These are phyloP conservation scores for Trichoderma sp. DNA, from an alignment of 2,329 filamentous ascomycete genomes.

Conservation along the genomic window DNA sequence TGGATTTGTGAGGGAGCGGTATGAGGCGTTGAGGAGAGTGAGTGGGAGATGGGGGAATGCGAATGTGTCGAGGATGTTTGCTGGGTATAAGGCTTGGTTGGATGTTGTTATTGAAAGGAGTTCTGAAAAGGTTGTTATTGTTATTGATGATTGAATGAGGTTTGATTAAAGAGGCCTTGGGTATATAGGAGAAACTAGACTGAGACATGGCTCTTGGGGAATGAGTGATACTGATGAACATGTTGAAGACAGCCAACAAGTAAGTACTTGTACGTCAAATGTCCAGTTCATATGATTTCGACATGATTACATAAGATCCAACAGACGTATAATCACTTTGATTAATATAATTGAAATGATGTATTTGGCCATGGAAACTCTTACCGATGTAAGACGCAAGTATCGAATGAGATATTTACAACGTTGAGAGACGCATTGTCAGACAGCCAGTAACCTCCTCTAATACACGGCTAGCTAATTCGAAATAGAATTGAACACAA, in stretches of 20 bases:
- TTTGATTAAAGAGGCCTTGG: too few species aligned
- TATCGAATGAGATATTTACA: background rate
- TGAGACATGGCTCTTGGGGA: background rate
- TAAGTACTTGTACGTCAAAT: too few species aligned
- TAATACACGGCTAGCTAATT: background rate
- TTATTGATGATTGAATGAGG: background rate
- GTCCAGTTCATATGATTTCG: too few species aligned
- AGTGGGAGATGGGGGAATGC: constrained; percentile 3
- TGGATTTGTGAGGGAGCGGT: constrained; percentile 14
- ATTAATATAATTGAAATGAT: too few species aligned
- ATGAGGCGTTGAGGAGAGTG: constrained; percentile 9
- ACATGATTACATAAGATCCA: too few species aligned
- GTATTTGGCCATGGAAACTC: too few species aligned
- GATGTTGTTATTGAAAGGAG: constrained; percentile 1
- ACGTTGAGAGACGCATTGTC: background rate
- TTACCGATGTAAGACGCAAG: background rate
- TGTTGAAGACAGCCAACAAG: background rate
- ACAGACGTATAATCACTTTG: too few species aligned
- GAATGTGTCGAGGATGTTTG: constrained; percentile 11
- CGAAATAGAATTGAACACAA: background rate
- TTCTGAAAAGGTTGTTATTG: too few species aligned
- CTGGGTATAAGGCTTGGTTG: constrained; percentile 17
- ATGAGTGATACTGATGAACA: background rate
- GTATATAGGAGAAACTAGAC: background rate
- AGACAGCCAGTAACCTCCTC: background rate